Evolutionary conservation across 805 yeast genomes (phyloP), one percentile per base, ranked within the genome.

Genomic region (Wickerhamomyces strasburgensis): DNA sequence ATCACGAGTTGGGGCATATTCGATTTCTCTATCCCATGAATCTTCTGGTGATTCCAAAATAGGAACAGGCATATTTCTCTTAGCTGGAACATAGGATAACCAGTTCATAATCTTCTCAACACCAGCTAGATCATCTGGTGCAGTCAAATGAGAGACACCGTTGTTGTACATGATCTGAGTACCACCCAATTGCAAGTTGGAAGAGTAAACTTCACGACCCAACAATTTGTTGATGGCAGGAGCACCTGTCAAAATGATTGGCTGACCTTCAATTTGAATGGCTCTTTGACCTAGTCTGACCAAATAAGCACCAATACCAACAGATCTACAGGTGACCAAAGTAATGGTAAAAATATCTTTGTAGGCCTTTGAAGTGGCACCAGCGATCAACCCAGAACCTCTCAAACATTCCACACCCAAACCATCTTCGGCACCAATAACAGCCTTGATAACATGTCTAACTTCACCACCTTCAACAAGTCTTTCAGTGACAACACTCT

Each of bases 231-330:
- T 93, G 62, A 93, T 87, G 40, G 98, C 97, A 35, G 96, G 97
- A 40, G 98, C 98, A 75, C 99, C 99, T 39, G 99, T 93, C 58
- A 93, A 80, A 51, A 93, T 90, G 53, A 93, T 87, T 38, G 99
- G 98, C 67, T 93, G 98, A 29, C 98, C 98, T 64, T 93, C 97
- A 54, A 93, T 84, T 70, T 93, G 99, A 55, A 93, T 89, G 29
- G 98, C 95, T 73, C 99, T 84, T 73, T 93, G 98, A 57, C 99
- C 99, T 50, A 93, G 75, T 67, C 99, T 84, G 29, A 93, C 98
- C 60, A 93, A 73, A 61, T 93, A 93, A 31, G 99, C 99, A 72
- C 99, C 99, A 62, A 93, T 93, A 81, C 99, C 99, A 56, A 93
- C 99, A 35, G 98, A 89, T 74, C 99, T 82, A 70, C 98, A 89